phyloP scores from a whole-genome alignment of 2,329 filamentous ascomycete species.

The Beauveria medogensis region DNA sequence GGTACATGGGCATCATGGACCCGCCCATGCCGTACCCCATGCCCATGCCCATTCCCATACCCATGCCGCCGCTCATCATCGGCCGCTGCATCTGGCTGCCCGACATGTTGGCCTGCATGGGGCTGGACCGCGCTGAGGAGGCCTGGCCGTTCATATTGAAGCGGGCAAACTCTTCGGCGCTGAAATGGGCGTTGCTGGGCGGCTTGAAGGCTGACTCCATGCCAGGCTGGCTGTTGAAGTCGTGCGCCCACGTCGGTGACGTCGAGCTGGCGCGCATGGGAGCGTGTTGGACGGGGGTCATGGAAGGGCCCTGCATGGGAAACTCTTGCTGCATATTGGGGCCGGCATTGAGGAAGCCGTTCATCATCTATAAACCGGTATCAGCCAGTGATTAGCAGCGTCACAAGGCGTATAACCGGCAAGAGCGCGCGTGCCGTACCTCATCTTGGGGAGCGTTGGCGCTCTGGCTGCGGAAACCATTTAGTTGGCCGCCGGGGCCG shows the following conservation, averaged over 20 bases:
- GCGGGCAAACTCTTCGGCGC: conserved; percentile 74
- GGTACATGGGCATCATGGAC: conserved; percentile 47
- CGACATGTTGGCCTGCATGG: conserved; percentile 49
- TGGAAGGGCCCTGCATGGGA: conserved; percentile 39
- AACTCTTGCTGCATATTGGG: conserved; percentile 50
- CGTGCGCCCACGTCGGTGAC: conserved; percentile 46
- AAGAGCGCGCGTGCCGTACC: conserved; percentile 34
- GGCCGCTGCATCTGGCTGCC: conserved; percentile 44
- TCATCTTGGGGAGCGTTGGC: conserved; percentile 67
- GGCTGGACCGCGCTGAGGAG: conserved; percentile 42
- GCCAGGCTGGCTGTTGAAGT: conserved; percentile 50
- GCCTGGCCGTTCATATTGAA: conserved; percentile 67
- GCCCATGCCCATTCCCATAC: conserved; percentile 46
- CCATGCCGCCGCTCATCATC: conserved; percentile 48
- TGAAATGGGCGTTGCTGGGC: conserved; percentile 56
- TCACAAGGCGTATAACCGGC: conserved; percentile 6
- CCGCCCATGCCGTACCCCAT: conserved; percentile 35
- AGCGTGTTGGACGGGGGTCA: conserved; percentile 41
- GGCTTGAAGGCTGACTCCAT: conserved; percentile 66
- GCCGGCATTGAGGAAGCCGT: conserved; percentile 80
- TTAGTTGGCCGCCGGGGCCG: conserved; percentile 60
- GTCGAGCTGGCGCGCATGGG: conserved; percentile 46
- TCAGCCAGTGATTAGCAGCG: conserved; percentile 22
- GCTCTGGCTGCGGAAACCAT: conserved; percentile 67
- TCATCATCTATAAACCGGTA: conserved; percentile 63